phyloP scores from a whole-genome alignment of 2,329 filamentous ascomycete genomes.

The Sclerotinia minor region DNA sequence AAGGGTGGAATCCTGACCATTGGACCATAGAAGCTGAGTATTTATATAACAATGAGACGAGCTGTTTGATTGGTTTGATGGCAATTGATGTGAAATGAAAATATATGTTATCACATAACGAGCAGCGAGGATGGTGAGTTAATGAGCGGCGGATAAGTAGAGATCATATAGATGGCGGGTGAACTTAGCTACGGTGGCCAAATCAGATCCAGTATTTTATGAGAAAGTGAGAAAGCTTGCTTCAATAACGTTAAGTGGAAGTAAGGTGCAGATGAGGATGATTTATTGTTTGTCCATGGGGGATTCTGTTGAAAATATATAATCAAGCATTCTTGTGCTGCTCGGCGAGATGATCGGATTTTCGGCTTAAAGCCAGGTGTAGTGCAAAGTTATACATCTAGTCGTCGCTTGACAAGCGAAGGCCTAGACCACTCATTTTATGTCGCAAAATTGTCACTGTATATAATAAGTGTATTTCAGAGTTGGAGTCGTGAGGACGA shows the following conservation, averaged over 20 bases:
- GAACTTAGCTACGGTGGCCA: not conserved
- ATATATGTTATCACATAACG: not conserved
- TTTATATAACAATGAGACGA: not conserved
- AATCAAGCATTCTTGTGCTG: no score
- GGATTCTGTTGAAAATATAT: no score
- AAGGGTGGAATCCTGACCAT: slow-evolving; percentile 16
- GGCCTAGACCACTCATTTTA: no score
- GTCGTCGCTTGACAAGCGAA: slow-evolving; percentile 3
- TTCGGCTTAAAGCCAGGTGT: not conserved
- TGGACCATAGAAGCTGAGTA: slow-evolving; percentile 12
- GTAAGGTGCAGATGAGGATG: no score
- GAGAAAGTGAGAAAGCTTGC: no score
- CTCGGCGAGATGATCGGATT: not conserved
- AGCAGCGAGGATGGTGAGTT: not conserved
- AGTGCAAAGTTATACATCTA: no score
- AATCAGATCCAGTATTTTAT: no score
- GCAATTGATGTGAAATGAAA: rapidly evolving
- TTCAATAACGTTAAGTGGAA: no score
- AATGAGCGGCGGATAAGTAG: not conserved
- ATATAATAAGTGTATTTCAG: no score
- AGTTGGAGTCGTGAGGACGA: no score
- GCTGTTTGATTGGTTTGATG: not conserved
- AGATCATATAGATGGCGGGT: not conserved
- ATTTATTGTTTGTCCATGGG: no score
- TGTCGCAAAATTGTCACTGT: no score